Conservation (phyloP, 306 rosid species). For the Vachellia pachyceras region DNA sequence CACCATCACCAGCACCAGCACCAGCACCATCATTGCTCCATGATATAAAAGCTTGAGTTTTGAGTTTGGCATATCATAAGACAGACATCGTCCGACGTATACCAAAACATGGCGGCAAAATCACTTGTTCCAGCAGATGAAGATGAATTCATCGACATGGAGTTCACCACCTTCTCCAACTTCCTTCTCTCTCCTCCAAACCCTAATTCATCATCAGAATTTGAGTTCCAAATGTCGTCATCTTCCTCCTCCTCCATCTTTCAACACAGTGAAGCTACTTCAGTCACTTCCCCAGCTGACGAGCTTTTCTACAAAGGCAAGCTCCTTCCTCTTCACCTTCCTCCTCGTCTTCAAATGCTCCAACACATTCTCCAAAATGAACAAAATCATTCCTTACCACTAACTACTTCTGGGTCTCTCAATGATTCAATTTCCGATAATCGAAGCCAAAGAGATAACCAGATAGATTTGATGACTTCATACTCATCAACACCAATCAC, state of each 20-base stretch:
- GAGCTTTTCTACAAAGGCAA: slow-evolving; percentile 98
- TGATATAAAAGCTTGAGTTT: slow-evolving; percentile 33
- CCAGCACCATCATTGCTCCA: slow-evolving; percentile 50
- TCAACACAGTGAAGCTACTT: slow-evolving; percentile 56
- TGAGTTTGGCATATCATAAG: slow-evolving; percentile 29
- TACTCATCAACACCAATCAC: slow-evolving; percentile 24
- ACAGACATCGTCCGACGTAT: not conserved
- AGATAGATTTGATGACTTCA: slow-evolving; percentile 57
- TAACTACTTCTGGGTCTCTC: not conserved
- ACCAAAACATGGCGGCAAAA: slow-evolving; percentile 63
- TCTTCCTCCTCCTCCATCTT: slow-evolving; percentile 30
- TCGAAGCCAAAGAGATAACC: slow-evolving; percentile 30
- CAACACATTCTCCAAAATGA: slow-evolving; percentile 27
- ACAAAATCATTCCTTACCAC: slow-evolving; percentile 33
- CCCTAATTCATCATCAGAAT: slow-evolving; percentile 57
- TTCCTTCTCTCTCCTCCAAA: slow-evolving; percentile 41
- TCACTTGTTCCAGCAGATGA: slow-evolving; percentile 58
- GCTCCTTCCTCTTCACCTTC: slow-evolving; percentile 94
- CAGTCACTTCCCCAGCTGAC: slow-evolving; percentile 88
- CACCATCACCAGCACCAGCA: too few species aligned
- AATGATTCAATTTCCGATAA: not conserved
- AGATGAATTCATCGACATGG: slow-evolving; percentile 86
- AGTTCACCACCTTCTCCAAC: slow-evolving; percentile 67
- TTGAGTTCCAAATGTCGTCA: slow-evolving; percentile 89
- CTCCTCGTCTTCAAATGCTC: slow-evolving; percentile 42